Evolutionary conservation across 306 rosid species (phyloP), one percentile per base, ranked within the genome.

Genomic region (Coriaria nepalensis): DNA sequence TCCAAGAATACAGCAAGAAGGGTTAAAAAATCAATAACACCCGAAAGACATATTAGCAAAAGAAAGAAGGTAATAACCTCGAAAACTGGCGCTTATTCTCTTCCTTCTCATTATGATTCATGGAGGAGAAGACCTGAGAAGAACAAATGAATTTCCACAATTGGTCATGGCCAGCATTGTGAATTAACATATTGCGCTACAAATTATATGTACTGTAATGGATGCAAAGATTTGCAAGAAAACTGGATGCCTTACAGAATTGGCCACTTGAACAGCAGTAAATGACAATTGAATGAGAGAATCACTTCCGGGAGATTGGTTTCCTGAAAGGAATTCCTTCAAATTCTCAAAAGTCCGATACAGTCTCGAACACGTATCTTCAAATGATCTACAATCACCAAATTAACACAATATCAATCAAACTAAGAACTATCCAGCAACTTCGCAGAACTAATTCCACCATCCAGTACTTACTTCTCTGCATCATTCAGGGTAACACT

Each of bases 341-440:
- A 77, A 79, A 57, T 63, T 66, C 65, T 56, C 73, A 35, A 81
- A 47, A 47, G 67, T 68, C 50, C 49, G 50, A 15, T 45, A 71
- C 40, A 90, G 58, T 63, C 39, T 78, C 49, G 51, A 62, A 60
- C 94, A 85, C 37, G 76, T 71, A 50, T 73, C 76, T 38, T 57
- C 71, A 69, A 75, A 85, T 10, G 94, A 79, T 70, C 98, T 90
- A 69, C 81, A 81, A 65, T 45, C 61, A 59, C 60, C 10, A 63
- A 64, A 64, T 38, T 55, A 57, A 48, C 45, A 35, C 51, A 67
- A 20, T 10, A 44, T 33, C 41, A 35, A 55, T 54, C 43, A 58
- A 39, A 10, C 55, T 3, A 29, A 49, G 48, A 39, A 20, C 7
- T 38, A 32, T 4, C 33, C 57, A 62, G 34, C 20, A 44, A 45